Evolutionary conservation across 2,329 filamentous ascomycete species (phyloP).

Genomic region (Aspergillus fischeri): DNA sequence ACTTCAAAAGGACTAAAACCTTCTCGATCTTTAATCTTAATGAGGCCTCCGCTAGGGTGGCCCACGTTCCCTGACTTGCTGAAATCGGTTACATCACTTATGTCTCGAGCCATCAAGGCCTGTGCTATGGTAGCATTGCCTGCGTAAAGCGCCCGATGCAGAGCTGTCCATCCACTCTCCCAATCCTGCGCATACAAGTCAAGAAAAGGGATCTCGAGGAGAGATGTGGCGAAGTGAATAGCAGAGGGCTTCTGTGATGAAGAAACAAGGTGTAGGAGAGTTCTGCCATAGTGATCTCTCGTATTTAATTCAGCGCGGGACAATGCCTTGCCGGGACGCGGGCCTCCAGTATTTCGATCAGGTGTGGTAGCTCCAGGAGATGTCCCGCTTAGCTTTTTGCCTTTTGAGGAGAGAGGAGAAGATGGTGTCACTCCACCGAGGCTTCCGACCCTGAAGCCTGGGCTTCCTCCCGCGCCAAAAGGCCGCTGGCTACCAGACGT

Average conservation of each 20-base stretch:
- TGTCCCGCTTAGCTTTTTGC: conserved; percentile 42
- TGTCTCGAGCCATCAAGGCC: conserved; percentile 73
- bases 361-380: conserved; percentile 46
- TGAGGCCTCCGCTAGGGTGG: conserved; percentile 66
- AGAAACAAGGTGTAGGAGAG: conserved; percentile 77
- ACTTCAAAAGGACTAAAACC: conserved; percentile 93
- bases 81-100: conserved; percentile 60
- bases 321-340: conserved; percentile 33
- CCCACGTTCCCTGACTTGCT: conserved; percentile 52
- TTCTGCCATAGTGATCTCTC: conserved; percentile 76
- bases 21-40: conserved; percentile 94
- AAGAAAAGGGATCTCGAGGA: conserved; percentile 76
- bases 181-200: conserved; percentile 84
- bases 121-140: conserved; percentile 86
- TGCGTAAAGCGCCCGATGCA: conserved; percentile 85
- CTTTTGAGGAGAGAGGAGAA: conserved; percentile 42
- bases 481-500: conserved; percentile 32
- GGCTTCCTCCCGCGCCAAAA: conserved; percentile 21
- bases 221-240: conserved; percentile 67
- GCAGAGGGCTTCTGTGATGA: conserved; percentile 69
- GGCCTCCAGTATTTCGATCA: conserved; percentile 28
- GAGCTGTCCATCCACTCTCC: conserved; percentile 93
- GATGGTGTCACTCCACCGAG: conserved; percentile 26
- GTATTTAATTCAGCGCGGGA: conserved; percentile 72
- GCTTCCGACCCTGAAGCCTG: conserved; percentile 27